Evolutionary conservation across 1,139 yeast genomes (phyloP).

Genomic region (Spencermartinsiella ligniputridi): DNA sequence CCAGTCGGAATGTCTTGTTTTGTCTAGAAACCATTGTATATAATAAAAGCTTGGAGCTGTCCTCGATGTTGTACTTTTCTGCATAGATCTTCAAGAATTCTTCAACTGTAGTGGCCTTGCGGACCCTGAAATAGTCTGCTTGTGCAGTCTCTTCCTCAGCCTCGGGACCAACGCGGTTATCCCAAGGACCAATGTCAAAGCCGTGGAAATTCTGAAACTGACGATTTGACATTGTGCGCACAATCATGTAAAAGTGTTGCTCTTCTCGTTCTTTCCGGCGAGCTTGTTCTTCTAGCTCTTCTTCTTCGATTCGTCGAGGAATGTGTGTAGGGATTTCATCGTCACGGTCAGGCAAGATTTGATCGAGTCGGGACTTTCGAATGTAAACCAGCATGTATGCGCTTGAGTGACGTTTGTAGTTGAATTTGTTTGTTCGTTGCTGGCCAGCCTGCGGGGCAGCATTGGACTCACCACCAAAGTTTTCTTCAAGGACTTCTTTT

Average conservation of each 20-base stretch:
- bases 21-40: slow-evolving; percentile 67
- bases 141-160: slow-evolving; percentile 38
- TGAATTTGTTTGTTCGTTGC: slow-evolving; percentile 18
- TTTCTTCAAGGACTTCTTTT: slow-evolving; percentile 84
- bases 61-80: slow-evolving; percentile 40
- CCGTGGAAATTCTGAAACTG: slow-evolving; percentile 62
- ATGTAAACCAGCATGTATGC: slow-evolving; percentile 97
- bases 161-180: slow-evolving; percentile 6
- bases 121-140: slow-evolving; percentile 50
- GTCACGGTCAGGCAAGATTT: slow-evolving; percentile 56
- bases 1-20: slow-evolving; percentile 70
- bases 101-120: slow-evolving; percentile 52
- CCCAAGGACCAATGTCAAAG: slow-evolving; percentile 59
- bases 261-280: slow-evolving; percentile 70
- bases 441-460: slow-evolving; percentile 13
- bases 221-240: slow-evolving; percentile 49
- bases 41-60: slow-evolving; percentile 45
- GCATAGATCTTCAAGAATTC: slow-evolving; percentile 52
- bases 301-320: slow-evolving; percentile 58
- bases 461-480: slow-evolving; percentile 70
- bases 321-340: slow-evolving; percentile 67
- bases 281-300: slow-evolving; percentile 50
- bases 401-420: slow-evolving; percentile 70
- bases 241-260: slow-evolving; percentile 65
- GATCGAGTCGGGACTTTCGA: slow-evolving; percentile 55